A percentile compares a stretch with the other conserved stretches of the same genome.
Conservation (phyloP, 2,329 filamentous ascomycete species). For the Fusarium penzigii region DNA sequence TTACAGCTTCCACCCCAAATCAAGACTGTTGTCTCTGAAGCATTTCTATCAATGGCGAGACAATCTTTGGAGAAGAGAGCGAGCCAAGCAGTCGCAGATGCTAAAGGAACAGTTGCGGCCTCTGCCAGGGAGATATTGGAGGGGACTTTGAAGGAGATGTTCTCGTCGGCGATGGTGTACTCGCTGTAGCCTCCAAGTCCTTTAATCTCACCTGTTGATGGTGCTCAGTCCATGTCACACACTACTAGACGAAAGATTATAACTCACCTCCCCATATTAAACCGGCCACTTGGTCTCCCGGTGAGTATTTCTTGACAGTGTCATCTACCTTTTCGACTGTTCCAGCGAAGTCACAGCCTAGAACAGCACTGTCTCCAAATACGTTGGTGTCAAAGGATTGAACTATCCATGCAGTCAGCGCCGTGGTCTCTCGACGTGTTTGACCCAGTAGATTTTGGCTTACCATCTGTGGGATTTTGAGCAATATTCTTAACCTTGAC, state of each 20-base stretch:
- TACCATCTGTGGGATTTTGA: slow-evolving; percentile 31
- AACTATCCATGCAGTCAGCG: slow-evolving; percentile 21
- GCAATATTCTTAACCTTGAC: slow-evolving; percentile 26
- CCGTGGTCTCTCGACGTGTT: neutral
- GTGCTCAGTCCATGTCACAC: neutral
- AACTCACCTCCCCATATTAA: slow-evolving; percentile 33
- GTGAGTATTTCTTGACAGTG: slow-evolving; percentile 15
- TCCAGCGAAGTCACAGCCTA: slow-evolving; percentile 41
- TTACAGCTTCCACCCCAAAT: slow-evolving; percentile 47
- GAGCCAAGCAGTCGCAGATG: slow-evolving; percentile 40
- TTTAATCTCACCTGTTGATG: slow-evolving; percentile 21
- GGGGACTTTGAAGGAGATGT: slow-evolving; percentile 42
- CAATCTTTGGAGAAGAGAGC: slow-evolving; percentile 40
- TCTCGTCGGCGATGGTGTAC: slow-evolving; percentile 42
- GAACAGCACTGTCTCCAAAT: slow-evolving; percentile 39
- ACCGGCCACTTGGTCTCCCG: slow-evolving; percentile 26
- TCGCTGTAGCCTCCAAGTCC: slow-evolving; percentile 41
- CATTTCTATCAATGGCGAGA: slow-evolving; percentile 33
- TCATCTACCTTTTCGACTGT: slow-evolving; percentile 35
- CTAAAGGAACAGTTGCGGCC: slow-evolving; percentile 42
- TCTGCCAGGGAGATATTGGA: slow-evolving; percentile 28
- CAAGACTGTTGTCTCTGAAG: slow-evolving; percentile 29
- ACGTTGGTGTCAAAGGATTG: slow-evolving; percentile 36
- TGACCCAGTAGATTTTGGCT: neutral
- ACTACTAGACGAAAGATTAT: too few species aligned